phyloP scores from a whole-genome alignment of 169 alveolate genomes.

The Cryptosporidium muris region DNA sequence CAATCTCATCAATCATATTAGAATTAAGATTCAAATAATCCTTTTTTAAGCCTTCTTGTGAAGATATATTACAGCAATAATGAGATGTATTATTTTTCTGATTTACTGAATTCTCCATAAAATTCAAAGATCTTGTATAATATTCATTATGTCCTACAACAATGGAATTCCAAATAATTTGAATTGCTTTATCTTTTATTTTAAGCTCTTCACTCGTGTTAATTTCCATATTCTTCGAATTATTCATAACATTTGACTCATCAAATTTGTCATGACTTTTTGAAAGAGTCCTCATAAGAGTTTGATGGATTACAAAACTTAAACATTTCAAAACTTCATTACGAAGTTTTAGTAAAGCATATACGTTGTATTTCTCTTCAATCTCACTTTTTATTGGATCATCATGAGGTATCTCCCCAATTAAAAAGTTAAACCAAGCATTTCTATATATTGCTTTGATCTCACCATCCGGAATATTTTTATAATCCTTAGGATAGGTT shows the following conservation, averaged over 20 bases:
- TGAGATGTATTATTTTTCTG: not conserved
- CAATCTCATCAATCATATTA: not conserved
- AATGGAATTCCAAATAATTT: conserved; percentile 15
- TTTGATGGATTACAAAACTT: conserved; percentile 24
- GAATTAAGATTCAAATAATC: not conserved
- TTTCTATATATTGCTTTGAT: conserved; percentile 5
- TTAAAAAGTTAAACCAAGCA: conserved; percentile 52
- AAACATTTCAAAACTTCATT: conserved; percentile 59
- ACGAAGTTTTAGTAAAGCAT: conserved; percentile 52
- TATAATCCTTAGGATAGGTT: conserved; percentile 39
- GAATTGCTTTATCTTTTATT: conserved; percentile 6
- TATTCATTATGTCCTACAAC: conserved; percentile 60
- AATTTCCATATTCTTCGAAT: not conserved
- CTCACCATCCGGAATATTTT: conserved; percentile 33
- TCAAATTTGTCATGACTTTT: not conserved
- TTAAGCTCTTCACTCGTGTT: conserved; percentile 2
- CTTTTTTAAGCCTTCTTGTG: not conserved
- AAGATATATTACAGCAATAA: not conserved
- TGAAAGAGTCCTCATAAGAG: not conserved
- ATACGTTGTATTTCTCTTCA: conserved; percentile 49
- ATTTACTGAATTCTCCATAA: conserved; percentile 3
- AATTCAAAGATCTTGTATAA: conserved; percentile 23
- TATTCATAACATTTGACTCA: not conserved
- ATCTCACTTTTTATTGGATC: conserved; percentile 16
- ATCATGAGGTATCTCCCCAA: conserved; percentile 20